Conservation (phyloP, 1,284 basidiomycete genomes). For the Trichosporon sp. region DNA sequence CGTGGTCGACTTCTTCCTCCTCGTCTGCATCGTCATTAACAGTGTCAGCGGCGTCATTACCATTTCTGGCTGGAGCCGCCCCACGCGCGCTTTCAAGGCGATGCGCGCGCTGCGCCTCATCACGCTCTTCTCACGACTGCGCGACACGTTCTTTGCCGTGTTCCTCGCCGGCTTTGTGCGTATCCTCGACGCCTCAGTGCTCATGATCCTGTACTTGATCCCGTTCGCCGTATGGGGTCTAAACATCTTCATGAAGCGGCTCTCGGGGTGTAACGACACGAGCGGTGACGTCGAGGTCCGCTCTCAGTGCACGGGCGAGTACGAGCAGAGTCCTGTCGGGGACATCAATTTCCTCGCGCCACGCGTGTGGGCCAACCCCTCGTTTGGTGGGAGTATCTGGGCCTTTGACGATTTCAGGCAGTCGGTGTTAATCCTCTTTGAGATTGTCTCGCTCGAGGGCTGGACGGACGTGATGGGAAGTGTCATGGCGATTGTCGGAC, state of each 20-base stretch:
- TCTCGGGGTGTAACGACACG: constrained; percentile 82
- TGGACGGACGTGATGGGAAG: constrained; percentile 89
- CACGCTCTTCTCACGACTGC: constrained; percentile 79
- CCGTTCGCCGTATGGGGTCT: constrained; percentile 97
- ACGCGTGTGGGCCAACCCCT: constrained; percentile 82
- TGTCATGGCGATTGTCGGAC: constrained; percentile 72
- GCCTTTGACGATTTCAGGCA: constrained; percentile 85
- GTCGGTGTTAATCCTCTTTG: constrained; percentile 87
- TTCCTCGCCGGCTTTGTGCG: constrained; percentile 80
- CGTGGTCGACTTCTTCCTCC: constrained; percentile 79
- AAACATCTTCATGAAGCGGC: constrained; percentile 82
- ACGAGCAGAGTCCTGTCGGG: constrained; percentile 49
- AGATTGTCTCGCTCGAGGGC: constrained; percentile 92
- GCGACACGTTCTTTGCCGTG: constrained; percentile 84
- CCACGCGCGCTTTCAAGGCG: constrained; percentile 82
- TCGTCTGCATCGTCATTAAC: constrained; percentile 76
- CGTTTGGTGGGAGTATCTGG: constrained; percentile 66
- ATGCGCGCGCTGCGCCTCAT: constrained; percentile 83
- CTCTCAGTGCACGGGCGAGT: constrained; percentile 71
- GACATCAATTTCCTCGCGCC: constrained; percentile 68
- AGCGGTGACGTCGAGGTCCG: constrained; percentile 53
- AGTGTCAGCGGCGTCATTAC: constrained; percentile 70
- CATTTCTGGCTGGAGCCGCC: constrained; percentile 70
- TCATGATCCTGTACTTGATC: constrained; percentile 93
- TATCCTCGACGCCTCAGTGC: constrained; percentile 82